Base-by-base conservation (phyloP, 1,284 basidiomycete genomes). In the Trichosporon sp. region DNA sequence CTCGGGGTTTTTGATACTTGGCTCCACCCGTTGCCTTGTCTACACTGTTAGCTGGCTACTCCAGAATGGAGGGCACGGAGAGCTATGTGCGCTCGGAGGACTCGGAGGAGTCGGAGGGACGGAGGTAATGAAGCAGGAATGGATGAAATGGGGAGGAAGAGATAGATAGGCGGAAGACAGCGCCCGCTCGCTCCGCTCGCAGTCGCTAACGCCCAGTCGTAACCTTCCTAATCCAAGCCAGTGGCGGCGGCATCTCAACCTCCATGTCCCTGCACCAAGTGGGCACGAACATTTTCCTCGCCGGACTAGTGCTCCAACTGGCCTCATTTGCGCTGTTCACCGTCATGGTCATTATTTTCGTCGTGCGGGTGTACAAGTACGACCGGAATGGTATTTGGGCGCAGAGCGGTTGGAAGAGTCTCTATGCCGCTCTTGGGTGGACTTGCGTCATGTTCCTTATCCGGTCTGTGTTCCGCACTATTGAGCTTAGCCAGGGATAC, bases 401-500 rank as follows among this genome's bases (percentile, higher is more conserved):
- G 25, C 57, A 44, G 4, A 33, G 57, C 19, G 84, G 87, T 68
- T 89, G 88, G 88, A 82, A 85, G 44, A 70, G 82, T 4, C 79
- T 90, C 36, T 85, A 83, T n/a, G 75, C 70, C 8, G 84, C 84
- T 4, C 74, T 89, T 61, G 70, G 80, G 31, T 68, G 87, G 63
- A 87, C 86, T 66, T 88, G 86, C 65, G 71, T 86, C 44, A 60
- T 58, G 40, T 68, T 65, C 63, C 56, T 66, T 21, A 63, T 89
- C 70, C 87, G 88, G 66, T 89, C 86, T 34, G 77, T 84, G 5
- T 90, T 86, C 78, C 85, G 89, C 73, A 85, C 86, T 2, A 81
- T 86, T 29, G 88, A 90, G 71, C 82, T 87, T 40, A 84, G 85
- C 2, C 80, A 89, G 77, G 88, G 88, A 23, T 88, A 84, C 77